Percentiles rank a stretch among this genome's conserved stretches.
Evolutionary conservation across 179 eudicot species (phyloP).

Genomic region (Beta lomatogona): DNA sequence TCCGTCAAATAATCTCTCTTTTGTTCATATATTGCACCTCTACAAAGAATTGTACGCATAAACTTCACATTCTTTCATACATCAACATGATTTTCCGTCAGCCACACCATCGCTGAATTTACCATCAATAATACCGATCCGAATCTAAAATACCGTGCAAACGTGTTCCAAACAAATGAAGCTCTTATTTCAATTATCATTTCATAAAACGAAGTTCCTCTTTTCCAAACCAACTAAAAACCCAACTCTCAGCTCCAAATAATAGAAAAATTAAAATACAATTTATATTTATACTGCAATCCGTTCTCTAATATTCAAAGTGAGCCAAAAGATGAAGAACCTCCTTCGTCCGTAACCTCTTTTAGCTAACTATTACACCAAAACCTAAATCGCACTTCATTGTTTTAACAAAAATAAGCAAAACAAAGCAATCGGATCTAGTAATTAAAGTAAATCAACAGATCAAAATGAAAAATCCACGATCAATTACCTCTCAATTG

Average conservation of each 20-base stretch:
- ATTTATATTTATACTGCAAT: not conserved
- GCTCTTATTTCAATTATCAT: not conserved
- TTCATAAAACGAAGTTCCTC: too few relatives aligned
- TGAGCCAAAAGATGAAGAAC: too few relatives aligned
- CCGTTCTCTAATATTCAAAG: not conserved
- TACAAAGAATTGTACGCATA: not conserved
- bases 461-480: not conserved
- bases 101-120: not conserved
- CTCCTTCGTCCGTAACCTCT: too few relatives aligned
- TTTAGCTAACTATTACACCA: too few relatives aligned
- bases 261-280: not conserved
- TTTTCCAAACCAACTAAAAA: not conserved
- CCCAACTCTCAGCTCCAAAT: not conserved
- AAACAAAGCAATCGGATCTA: constrained; percentile 28
- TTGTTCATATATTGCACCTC: not conserved
- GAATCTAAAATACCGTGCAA: not conserved
- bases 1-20: not conserved
- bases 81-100: not conserved
- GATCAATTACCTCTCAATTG: not conserved
- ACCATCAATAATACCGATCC: not conserved
- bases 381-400: constrained; percentile 16
- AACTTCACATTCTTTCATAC: not conserved
- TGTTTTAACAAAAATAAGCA: constrained; percentile 4
- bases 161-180: not conserved
- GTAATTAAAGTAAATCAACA: not conserved